Conservation (phyloP, 768 basidiomycete genomes). For the Baorangia bicolor region DNA sequence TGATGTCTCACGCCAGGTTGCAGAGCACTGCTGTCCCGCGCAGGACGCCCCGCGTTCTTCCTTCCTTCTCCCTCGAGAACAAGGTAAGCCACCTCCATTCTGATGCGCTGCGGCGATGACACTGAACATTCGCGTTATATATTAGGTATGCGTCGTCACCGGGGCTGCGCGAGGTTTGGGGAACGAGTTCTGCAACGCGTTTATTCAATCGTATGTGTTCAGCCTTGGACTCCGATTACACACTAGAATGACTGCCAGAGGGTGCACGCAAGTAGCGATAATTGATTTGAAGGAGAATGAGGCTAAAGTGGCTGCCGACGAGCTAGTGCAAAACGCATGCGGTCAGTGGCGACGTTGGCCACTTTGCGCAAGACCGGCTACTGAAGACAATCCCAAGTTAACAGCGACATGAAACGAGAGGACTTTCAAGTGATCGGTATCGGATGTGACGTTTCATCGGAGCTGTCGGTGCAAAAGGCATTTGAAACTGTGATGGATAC, state of each 20-base stretch:
- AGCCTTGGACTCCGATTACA: not conserved
- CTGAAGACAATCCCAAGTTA: slow-evolving; percentile 42
- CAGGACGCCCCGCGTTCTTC: slow-evolving; percentile 50
- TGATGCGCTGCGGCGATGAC: not conserved
- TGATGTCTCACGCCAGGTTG: slow-evolving; percentile 14
- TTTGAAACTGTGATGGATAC: slow-evolving; percentile 63
- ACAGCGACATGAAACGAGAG: slow-evolving; percentile 52
- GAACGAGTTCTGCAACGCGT: slow-evolving; percentile 86
- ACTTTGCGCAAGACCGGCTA: slow-evolving; percentile 24
- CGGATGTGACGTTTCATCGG: slow-evolving; percentile 86
- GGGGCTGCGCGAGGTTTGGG: slow-evolving; percentile 93
- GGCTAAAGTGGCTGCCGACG: slow-evolving; percentile 63
- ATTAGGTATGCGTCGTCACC: slow-evolving; percentile 86
- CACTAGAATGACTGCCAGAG: slow-evolving; percentile 43
- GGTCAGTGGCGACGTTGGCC: slow-evolving; percentile 33
- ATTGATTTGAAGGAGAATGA: slow-evolving; percentile 78
- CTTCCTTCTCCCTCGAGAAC: slow-evolving; percentile 74
- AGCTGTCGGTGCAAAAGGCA: slow-evolving; percentile 71
- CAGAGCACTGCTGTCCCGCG: slow-evolving; percentile 29
- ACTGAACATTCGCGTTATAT: not conserved
- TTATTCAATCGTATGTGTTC: slow-evolving; percentile 67
- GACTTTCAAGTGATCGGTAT: slow-evolving; percentile 71
- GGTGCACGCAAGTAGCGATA: slow-evolving; percentile 76
- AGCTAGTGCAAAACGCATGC: slow-evolving; percentile 58
- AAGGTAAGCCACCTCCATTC: slow-evolving; percentile 48